These are phyloP conservation scores for Naganishia vishniacii DNA, from an alignment of 768 basidiomycete species.

Conservation along the genomic window DNA sequence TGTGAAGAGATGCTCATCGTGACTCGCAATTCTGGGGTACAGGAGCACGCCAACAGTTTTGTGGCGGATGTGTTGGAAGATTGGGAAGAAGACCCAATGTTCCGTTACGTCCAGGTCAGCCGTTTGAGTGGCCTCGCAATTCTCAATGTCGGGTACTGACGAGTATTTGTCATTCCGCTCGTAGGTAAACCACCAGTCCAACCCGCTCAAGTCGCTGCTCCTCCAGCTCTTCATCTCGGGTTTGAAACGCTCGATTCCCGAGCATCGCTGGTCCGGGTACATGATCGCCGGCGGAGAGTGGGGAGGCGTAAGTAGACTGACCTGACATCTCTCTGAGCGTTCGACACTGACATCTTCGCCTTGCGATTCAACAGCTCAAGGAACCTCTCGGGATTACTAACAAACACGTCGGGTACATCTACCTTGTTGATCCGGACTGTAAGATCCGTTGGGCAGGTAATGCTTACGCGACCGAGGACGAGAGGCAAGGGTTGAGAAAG, in stretches of 20 bases:
- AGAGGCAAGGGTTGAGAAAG: slow-evolving; percentile 64
- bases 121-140: no score
- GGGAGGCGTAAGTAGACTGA: slow-evolving; percentile 38
- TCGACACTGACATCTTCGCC: not conserved
- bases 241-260: slow-evolving; percentile 63
- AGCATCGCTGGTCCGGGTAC: slow-evolving; percentile 51
- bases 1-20: not conserved
- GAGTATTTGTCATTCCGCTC: not conserved
- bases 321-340: not conserved
- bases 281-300: slow-evolving; percentile 45
- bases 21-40: not conserved
- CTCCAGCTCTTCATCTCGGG: slow-evolving; percentile 76
- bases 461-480: slow-evolving; percentile 71
- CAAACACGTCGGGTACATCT: slow-evolving; percentile 85
- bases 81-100: slow-evolving; percentile 28
- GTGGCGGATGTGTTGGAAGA: slow-evolving; percentile 44
- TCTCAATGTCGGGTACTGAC: no score
- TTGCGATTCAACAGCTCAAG: slow-evolving; percentile 37
- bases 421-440: slow-evolving; percentile 74
- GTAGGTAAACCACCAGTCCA: slow-evolving; percentile 89
- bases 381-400: slow-evolving; percentile 76
- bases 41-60: slow-evolving; percentile 78
- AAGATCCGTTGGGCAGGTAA: slow-evolving; percentile 90
- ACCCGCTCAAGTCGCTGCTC: slow-evolving; percentile 82
- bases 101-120: slow-evolving; percentile 45